Evolutionary conservation across 345 rosid genomes (phyloP), one percentile per base, ranked within the genome.

Genomic region (Populus tremula): DNA sequence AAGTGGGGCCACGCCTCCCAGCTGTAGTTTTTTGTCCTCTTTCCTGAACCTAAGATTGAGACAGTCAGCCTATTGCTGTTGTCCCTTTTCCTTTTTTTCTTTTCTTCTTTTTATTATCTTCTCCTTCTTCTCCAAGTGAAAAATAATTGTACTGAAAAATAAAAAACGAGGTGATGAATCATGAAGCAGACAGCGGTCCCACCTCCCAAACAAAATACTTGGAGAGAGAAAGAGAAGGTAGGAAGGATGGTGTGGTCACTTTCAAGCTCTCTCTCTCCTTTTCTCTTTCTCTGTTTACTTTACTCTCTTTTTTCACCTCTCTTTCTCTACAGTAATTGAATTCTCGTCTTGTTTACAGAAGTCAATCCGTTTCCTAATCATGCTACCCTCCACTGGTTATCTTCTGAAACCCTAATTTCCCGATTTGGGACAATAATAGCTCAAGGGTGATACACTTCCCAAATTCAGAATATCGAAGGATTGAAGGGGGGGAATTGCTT

Each of bases 11-110:
- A 43, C 43, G 10, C n/a, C 5, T 76, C 85, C 81, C 80, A 86
- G 88, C 87, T 84, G 87, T 85, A 43, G 78, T 76, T 72, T 80
- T 89, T 47, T 47, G 86, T 83, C 83, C 62, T 63, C 49, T 78
- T 80, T 77, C 33, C 39, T n/a, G 39, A 35, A 79, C 85, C 84
- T 64, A 77, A 81, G 86, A 81, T 50, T 13, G 77, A 71, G 83
- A 82, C 84, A 72, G 82, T 80, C 84, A 70, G 13, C 49, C 63
- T 67, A 23, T 62, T 27, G 35, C 72, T 1, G 77, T 59, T 86
- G 86, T 81, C 85, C 87, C 84, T 49, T 13, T 45, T 20, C 0
- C 66, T 38, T 0, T 56, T 1, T 66, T 45, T 33, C 35, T 59
- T 61, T 61, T 10, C 3, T 1, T 10, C 5, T 16, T 25, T n/a